A percentile compares a stretch with the other conserved stretches of the same genome.
Evolutionary conservation across 345 rosid species (phyloP).

Genomic region (Rhodamnia argentea): DNA sequence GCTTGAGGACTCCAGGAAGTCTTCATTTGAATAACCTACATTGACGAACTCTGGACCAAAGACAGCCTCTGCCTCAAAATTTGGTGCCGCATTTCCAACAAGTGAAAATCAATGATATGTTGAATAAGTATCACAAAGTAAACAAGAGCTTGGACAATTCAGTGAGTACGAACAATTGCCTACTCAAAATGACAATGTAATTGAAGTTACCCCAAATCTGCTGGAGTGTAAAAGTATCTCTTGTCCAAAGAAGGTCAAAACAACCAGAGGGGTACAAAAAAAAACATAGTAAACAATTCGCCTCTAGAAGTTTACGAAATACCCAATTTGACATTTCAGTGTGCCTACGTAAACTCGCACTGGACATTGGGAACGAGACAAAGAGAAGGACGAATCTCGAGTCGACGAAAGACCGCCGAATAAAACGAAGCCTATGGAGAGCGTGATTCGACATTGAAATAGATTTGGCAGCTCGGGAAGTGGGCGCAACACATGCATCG

Average conservation of each 20-base stretch:
- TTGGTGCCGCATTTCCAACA: slow-evolving; percentile 87
- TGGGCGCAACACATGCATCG: neutral
- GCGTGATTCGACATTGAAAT: neutral
- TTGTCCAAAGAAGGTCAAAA: neutral
- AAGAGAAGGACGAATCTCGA: neutral
- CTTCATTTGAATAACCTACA: slow-evolving; percentile 15
- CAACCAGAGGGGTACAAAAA: neutral
- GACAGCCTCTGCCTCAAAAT: slow-evolving; percentile 95
- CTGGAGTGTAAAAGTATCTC: neutral
- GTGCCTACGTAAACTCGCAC: neutral
- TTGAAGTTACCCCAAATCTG: neutral
- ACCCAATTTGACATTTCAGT: too few species aligned
- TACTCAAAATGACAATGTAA: neutral
- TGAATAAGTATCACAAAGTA: neutral
- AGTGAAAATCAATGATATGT: neutral
- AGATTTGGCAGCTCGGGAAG: neutral
- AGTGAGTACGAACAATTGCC: neutral
- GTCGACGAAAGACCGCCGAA: neutral
- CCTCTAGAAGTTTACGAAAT: too few species aligned
- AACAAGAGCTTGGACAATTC: neutral
- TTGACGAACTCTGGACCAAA: slow-evolving; percentile 93
- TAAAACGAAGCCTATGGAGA: neutral
- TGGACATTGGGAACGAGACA: neutral
- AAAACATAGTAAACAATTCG: neutral
- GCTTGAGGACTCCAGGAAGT: neutral